Evolutionary conservation across 2,329 filamentous ascomycete species (phyloP).

Genomic region (Ophiostoma himal-ulmi): DNA sequence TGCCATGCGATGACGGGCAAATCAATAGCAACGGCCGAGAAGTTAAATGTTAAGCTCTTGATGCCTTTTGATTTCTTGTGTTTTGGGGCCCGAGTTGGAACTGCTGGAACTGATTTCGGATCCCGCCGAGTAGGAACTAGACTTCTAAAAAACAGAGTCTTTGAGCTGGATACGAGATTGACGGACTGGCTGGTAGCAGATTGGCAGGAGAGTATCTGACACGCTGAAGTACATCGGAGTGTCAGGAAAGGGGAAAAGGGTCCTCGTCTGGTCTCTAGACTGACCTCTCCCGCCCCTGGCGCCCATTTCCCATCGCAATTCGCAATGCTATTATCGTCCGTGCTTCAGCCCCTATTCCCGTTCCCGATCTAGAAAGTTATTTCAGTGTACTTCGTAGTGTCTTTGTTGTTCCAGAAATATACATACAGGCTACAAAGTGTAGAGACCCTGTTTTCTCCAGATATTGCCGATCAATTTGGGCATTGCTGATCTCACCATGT

Average conservation of each 20-base stretch:
- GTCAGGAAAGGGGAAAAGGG: neutral
- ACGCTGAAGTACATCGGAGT: neutral
- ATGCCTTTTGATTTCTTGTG: neutral
- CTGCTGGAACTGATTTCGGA: neutral
- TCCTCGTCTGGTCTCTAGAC: neutral
- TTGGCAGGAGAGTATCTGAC: neutral
- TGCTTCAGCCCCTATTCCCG: neutral
- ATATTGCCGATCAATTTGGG: neutral
- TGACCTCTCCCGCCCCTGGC: neutral
- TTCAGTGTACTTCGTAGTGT: too few species aligned
- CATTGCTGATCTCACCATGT: neutral
- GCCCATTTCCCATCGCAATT: neutral
- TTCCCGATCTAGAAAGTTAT: neutral
- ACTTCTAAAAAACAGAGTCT: neutral
- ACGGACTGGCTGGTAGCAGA: neutral
- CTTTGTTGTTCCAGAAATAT: neutral
- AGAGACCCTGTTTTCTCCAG: neutral
- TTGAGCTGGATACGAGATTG: neutral
- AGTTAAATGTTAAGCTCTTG: neutral
- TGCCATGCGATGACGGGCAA: neutral
- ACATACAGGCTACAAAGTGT: neutral
- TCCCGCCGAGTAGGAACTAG: neutral
- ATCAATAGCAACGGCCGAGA: neutral
- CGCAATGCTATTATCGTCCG: neutral
- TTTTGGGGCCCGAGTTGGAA: neutral